Percentiles rank a stretch among this genome's conserved stretches.
Evolutionary conservation across 768 basidiomycete genomes (phyloP).

Genomic region (Suillus tomentosus): DNA sequence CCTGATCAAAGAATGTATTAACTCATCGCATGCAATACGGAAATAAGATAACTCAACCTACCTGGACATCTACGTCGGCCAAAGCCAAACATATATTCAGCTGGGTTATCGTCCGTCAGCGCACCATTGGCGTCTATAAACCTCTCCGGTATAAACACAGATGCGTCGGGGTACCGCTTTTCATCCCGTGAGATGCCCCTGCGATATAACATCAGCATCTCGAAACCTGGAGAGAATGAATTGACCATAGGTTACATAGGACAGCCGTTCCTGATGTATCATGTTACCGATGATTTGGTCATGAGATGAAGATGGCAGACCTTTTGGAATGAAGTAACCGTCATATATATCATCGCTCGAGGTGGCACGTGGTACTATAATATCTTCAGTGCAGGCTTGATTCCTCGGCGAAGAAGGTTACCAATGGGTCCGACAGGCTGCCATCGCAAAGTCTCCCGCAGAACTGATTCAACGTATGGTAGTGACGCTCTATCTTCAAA

Average conservation of each 20-base stretch:
- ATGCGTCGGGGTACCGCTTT: slow-evolving; percentile 13
- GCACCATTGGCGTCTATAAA: slow-evolving; percentile 11
- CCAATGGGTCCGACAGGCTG: background rate
- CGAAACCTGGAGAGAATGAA: background rate
- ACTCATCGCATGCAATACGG: background rate
- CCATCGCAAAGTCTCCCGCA: slow-evolving; percentile 6
- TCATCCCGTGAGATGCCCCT: slow-evolving; percentile 13
- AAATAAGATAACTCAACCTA: background rate
- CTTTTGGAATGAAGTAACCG: slow-evolving; percentile 33
- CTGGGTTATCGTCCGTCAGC: slow-evolving; percentile 25
- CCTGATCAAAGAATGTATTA: slow-evolving; percentile 20
- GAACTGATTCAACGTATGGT: slow-evolving; percentile 5
- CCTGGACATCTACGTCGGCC: slow-evolving; percentile 34
- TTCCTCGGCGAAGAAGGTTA: background rate
- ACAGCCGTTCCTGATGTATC: background rate
- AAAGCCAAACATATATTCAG: slow-evolving; percentile 36
- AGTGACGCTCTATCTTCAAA: background rate
- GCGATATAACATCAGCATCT: background rate
- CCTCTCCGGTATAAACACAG: slow-evolving; percentile 17
- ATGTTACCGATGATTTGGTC: background rate
- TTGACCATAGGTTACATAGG: background rate
- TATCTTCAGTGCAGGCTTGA: background rate
- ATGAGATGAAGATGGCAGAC: slow-evolving; percentile 5
- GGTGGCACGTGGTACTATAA: slow-evolving; percentile 3
- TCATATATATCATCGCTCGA: slow-evolving; percentile 39